These are phyloP conservation scores for Suillus subalutaceus DNA, from an alignment of 768 basidiomycete species.

Conservation along the genomic window DNA sequence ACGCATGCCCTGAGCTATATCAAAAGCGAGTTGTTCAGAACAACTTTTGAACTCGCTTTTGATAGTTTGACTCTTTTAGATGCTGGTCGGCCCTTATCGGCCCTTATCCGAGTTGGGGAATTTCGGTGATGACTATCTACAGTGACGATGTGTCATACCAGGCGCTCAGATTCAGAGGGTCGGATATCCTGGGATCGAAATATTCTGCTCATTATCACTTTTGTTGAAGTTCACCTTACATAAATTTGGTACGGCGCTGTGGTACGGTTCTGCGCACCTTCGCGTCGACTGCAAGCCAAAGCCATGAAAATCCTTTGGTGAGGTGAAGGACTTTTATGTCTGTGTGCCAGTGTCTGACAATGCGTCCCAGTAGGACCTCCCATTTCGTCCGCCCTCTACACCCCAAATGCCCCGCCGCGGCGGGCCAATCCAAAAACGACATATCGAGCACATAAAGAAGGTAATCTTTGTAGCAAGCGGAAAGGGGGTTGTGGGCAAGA, in stretches of 20 bases:
- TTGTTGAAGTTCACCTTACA: conserved; percentile 12
- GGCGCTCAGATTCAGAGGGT: too few relatives aligned
- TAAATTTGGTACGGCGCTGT: background rate
- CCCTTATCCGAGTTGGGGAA: too few relatives aligned
- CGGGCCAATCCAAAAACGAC: conserved; percentile 54
- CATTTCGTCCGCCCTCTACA: conserved; percentile 36
- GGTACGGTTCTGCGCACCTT: conserved; percentile 18
- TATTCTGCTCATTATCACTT: too few relatives aligned
- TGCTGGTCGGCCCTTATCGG: too few relatives aligned
- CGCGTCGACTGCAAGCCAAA: conserved; percentile 22
- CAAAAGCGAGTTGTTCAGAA: too few relatives aligned
- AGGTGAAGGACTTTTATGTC: conserved; percentile 14
- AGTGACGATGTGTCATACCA: too few relatives aligned
- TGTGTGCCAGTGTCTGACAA: conserved; percentile 12
- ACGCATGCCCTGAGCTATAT: too few relatives aligned
- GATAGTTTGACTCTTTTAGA: too few relatives aligned
- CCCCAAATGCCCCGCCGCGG: conserved; percentile 66
- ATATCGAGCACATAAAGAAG: conserved; percentile 74
- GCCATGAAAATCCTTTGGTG: conserved; percentile 64
- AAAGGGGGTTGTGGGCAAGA: conserved; percentile 96
- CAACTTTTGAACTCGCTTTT: too few relatives aligned
- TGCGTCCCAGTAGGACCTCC: conserved; percentile 36
- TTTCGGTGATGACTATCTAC: too few relatives aligned
- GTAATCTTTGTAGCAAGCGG: conserved; percentile 88
- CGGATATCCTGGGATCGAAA: too few relatives aligned